Conservation (phyloP, 2,329 filamentous ascomycete genomes). For the Alternaria infectoria region DNA sequence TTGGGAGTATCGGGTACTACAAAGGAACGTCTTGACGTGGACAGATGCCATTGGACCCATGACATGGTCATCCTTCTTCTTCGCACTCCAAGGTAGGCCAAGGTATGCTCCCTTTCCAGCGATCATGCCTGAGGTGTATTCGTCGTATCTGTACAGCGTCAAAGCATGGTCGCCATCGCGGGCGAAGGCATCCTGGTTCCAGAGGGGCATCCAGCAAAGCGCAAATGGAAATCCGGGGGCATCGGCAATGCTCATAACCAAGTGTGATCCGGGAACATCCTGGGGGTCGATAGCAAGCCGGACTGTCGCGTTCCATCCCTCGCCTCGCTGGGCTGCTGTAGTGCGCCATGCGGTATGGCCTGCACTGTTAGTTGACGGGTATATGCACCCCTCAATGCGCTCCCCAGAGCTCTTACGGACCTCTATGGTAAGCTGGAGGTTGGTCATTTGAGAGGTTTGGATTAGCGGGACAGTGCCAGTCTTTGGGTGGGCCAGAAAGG, state of each 20-base stretch:
- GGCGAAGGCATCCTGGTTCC: constrained; percentile 90
- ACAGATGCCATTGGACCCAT: constrained; percentile 82
- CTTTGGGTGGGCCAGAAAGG: constrained; percentile 71
- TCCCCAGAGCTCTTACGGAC: constrained; percentile 80
- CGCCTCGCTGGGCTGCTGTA: constrained; percentile 76
- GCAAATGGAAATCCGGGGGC: constrained; percentile 88
- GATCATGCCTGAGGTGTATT: constrained; percentile 78
- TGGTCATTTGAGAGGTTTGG: constrained; percentile 68
- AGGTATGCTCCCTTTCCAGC: constrained; percentile 85
- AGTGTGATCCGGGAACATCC: constrained; percentile 81
- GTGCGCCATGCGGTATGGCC: constrained; percentile 88
- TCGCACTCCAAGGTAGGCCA: constrained; percentile 79
- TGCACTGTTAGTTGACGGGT: constrained; percentile 79
- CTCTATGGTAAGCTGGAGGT: constrained; percentile 87
- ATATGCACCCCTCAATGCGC: constrained; percentile 87
- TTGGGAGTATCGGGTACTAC: constrained; percentile 93
- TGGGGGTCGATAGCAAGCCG: constrained; percentile 78
- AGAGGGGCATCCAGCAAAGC: constrained; percentile 89
- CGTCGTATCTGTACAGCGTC: constrained; percentile 88
- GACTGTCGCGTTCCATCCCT: constrained; percentile 87
- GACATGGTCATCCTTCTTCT: constrained; percentile 73
- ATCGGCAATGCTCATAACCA: constrained; percentile 89
- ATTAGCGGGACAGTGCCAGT: constrained; percentile 80
- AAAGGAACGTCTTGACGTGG: constrained; percentile 81
- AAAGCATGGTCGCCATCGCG: constrained; percentile 82